A percentile compares a stretch with the other conserved stretches of the same genome.
These are phyloP conservation scores for Brettanomyces sp. DNA, from an alignment of 805 yeast genomes.

Conservation along the genomic window DNA sequence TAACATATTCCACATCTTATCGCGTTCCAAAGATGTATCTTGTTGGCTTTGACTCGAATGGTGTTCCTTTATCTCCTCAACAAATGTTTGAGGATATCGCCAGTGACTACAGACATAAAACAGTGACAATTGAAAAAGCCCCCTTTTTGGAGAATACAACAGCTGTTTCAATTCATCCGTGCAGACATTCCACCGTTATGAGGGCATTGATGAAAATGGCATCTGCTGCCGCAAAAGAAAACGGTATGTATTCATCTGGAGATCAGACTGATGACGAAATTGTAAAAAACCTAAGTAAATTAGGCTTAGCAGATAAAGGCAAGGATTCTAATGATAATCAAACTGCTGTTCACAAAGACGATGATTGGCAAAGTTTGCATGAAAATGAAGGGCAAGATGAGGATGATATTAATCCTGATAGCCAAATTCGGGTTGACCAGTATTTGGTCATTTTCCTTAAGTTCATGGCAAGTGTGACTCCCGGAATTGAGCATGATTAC, in stretches of 20 bases:
- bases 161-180: conserved; percentile 88
- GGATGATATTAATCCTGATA: conserved; percentile 7
- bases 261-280: conserved; percentile 18
- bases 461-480: conserved; percentile 93
- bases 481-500: conserved; percentile 94
- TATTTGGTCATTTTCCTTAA: conserved; percentile 83
- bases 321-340: conserved; percentile 2
- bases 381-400: neutral
- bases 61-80: conserved; percentile 76
- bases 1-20: conserved; percentile 88
- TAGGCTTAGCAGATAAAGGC: conserved; percentile 34
- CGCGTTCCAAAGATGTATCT: conserved; percentile 92
- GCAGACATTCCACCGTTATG: conserved; percentile 94
- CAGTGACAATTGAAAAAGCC: conserved; percentile 90
- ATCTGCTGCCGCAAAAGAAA: conserved; percentile 32
- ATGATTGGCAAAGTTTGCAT: conserved; percentile 17
- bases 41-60: conserved; percentile 77
- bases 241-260: conserved; percentile 12
- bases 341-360: conserved; percentile 20
- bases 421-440: conserved; percentile 75
- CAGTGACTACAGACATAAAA: conserved; percentile 85
- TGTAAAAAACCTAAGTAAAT: conserved; percentile 34
- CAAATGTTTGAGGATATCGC: conserved; percentile 94
- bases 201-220: conserved; percentile 73
- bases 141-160: conserved; percentile 75